Percentiles rank a stretch among this genome's conserved stretches.
phyloP scores from a whole-genome alignment of 1,284 basidiomycete species.

The Fomitopsis schrenkii region DNA sequence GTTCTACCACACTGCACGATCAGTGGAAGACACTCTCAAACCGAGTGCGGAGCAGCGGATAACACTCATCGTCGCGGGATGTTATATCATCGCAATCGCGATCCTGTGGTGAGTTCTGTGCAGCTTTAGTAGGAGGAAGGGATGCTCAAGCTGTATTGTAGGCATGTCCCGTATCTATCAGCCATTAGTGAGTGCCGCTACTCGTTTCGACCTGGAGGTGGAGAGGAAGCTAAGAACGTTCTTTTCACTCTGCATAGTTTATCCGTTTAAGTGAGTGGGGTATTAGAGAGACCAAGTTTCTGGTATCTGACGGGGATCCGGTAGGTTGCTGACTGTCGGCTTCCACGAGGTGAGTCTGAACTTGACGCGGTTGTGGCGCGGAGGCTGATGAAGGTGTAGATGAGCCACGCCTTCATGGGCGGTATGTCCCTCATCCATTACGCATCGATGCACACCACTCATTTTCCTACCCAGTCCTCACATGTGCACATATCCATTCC shows the following conservation, averaged over 20 bases:
- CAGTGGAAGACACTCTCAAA: slow-evolving; percentile 38
- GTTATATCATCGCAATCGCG: slow-evolving; percentile 68
- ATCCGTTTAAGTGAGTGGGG: slow-evolving; percentile 82
- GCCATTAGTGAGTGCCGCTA: slow-evolving; percentile 55
- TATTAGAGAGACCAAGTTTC: not conserved
- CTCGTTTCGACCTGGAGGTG: not conserved
- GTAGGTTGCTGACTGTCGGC: slow-evolving; percentile 76
- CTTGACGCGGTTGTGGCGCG: not conserved
- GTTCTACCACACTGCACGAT: slow-evolving; percentile 32
- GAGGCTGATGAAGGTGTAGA: slow-evolving; percentile 36
- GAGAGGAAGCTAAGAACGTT: not conserved
- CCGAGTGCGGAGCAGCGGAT: slow-evolving; percentile 69
- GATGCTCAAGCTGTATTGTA: slow-evolving; percentile 24
- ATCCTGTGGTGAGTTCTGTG: slow-evolving; percentile 59
- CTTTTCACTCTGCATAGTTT: slow-evolving; percentile 49
- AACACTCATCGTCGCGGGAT: slow-evolving; percentile 76
- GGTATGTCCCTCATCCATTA: slow-evolving; percentile 14
- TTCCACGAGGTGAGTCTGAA: slow-evolving; percentile 74
- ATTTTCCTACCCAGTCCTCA: slow-evolving; percentile 49
- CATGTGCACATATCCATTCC: slow-evolving; percentile 88
- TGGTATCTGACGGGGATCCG: not conserved
- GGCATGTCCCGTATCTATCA: slow-evolving; percentile 76
- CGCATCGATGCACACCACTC: not conserved
- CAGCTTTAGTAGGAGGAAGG: slow-evolving; percentile 2
- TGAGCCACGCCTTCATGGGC: slow-evolving; percentile 67